Evolutionary conservation across 2,329 filamentous ascomycete species (phyloP).

Genomic region (Pseudocercospora vitis): DNA sequence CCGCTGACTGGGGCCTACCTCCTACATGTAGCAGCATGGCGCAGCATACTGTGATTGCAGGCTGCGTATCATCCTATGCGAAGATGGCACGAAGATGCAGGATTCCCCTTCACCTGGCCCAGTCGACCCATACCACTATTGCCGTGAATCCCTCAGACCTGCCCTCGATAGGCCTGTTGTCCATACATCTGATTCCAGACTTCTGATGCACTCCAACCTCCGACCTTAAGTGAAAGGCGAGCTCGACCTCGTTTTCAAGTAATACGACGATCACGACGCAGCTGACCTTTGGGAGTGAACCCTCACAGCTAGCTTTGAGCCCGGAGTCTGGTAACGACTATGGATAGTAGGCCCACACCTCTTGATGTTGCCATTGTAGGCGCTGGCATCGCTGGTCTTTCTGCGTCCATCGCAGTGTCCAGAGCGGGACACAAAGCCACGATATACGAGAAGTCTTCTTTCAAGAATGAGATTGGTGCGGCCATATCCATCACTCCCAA

Average conservation of each 20-base stretch:
- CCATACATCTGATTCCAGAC: background rate
- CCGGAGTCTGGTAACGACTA: background rate
- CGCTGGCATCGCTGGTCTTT: slow-evolving; percentile 32
- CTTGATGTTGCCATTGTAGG: slow-evolving; percentile 26
- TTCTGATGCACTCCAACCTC: too few species aligned
- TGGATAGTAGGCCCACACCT: background rate
- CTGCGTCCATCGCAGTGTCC: slow-evolving; percentile 24
- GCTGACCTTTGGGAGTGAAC: background rate
- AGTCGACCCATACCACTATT: background rate
- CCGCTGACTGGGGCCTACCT: too few species aligned
- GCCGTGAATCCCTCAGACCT: background rate
- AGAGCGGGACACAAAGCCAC: slow-evolving; percentile 23
- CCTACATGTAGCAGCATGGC: too few species aligned
- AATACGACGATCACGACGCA: background rate
- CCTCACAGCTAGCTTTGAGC: background rate
- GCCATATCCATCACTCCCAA: slow-evolving; percentile 46
- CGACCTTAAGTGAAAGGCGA: background rate
- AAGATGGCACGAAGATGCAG: too few species aligned
- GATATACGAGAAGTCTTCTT: slow-evolving; percentile 32
- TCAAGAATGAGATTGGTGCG: slow-evolving; percentile 46
- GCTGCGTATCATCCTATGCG: too few species aligned
- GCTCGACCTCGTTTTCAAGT: background rate
- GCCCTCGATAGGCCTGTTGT: background rate
- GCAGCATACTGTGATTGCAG: too few species aligned
- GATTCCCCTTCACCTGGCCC: background rate